Evolutionary conservation across 1,284 basidiomycete species (phyloP).

Genomic region (Ganoderma leucocontextum): DNA sequence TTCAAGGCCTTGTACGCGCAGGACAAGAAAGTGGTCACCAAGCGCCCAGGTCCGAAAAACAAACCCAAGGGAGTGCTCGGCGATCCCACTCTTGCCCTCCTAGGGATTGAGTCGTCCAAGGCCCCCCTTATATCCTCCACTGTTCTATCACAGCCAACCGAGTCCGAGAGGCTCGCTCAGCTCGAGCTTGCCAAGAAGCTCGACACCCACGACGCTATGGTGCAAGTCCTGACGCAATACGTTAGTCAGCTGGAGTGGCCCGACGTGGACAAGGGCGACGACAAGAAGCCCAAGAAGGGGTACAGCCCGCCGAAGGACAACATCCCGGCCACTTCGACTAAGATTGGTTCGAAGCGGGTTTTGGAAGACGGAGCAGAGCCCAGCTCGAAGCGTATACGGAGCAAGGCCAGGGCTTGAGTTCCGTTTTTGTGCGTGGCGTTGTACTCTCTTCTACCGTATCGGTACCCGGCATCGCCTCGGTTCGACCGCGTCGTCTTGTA

Average conservation of each 20-base stretch:
- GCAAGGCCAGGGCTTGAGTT: neutral
- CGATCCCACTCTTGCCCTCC: neutral
- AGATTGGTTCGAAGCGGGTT: neutral
- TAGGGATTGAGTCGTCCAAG: neutral
- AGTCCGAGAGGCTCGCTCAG: neutral
- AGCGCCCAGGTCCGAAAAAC: neutral
- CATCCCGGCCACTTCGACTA: neutral
- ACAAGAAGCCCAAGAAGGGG: neutral
- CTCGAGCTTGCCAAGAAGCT: neutral
- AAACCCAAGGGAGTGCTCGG: neutral
- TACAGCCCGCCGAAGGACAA: neutral
- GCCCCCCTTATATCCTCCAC: no score
- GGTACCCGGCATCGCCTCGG: neutral
- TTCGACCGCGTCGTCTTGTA: neutral
- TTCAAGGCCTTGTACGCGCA: neutral
- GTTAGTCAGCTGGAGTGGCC: no score
- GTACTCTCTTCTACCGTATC: neutral
- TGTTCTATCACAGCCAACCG: no score
- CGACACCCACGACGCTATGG: no score
- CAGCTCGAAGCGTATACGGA: neutral
- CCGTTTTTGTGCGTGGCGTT: neutral
- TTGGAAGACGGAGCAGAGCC: neutral
- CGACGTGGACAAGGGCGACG: neutral
- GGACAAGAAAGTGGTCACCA: neutral
- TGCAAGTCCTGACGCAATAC: no score